Percentiles rank a stretch among this genome's conserved stretches.
Evolutionary conservation across 352 stramenopile genomes (phyloP).

Genomic region (Phytophthora lateralis): DNA sequence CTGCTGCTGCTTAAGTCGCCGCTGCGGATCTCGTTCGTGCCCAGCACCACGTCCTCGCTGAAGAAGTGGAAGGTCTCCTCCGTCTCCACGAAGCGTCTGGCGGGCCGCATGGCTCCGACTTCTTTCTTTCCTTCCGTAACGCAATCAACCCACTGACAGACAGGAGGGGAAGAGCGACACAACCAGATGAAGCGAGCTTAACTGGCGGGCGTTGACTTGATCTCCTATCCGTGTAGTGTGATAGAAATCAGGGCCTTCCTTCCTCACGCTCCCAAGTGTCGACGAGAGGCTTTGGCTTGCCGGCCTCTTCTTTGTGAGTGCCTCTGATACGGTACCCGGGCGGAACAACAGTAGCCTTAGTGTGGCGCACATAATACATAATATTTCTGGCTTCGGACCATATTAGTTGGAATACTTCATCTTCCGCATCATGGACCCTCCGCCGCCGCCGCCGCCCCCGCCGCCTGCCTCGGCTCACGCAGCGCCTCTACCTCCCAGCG

Average conservation of each 20-base stretch:
- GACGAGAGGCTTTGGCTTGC: neutral
- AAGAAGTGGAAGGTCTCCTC: slow-evolving; percentile 76
- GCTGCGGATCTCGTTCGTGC: slow-evolving; percentile 62
- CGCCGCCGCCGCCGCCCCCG: slow-evolving; percentile 26
- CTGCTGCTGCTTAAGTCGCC: slow-evolving; percentile 31
- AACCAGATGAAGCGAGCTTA: neutral
- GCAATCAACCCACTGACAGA: slow-evolving; percentile 1
- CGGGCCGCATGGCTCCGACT: slow-evolving; percentile 13
- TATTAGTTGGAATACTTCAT: neutral
- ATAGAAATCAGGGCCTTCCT: neutral
- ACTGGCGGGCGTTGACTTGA: neutral
- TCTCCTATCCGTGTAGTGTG: neutral
- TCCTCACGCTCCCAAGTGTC: neutral
- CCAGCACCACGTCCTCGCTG: slow-evolving; percentile 60
- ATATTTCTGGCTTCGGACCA: too few relatives aligned
- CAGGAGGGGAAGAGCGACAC: neutral
- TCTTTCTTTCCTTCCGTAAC: slow-evolving; percentile 4
- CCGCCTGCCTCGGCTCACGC: slow-evolving; percentile 11
- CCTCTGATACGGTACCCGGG: neutral
- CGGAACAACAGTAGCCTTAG: too few relatives aligned
- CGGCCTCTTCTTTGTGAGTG: slow-evolving; percentile 1
- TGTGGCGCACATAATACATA: too few relatives aligned
- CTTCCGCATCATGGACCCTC: slow-evolving; percentile 6
- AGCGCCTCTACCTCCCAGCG: neutral
- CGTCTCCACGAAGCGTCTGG: slow-evolving; percentile 49